Base-by-base conservation (phyloP, 148 eudicot genomes). In the Vaccinium macrocarpon region DNA sequence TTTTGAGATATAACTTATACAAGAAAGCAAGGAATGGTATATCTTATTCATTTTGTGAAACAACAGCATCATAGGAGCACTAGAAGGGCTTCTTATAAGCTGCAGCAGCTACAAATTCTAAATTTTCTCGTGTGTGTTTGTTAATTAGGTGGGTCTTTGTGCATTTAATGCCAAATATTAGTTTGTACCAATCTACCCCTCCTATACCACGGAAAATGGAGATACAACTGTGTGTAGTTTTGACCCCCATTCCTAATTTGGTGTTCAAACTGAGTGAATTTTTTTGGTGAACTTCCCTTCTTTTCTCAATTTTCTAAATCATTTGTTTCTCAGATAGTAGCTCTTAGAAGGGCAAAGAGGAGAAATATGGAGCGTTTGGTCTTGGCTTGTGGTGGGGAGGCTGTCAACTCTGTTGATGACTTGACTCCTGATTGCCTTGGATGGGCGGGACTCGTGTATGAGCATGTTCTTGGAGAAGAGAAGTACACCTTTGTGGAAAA, bases 331-430 rank as follows among this genome's bases (percentile, higher is more conserved):
- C 83, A 96, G 99, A 94, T 96, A 80, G 87, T 94, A 87, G 98
- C 97, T 49, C 93, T 96, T 62, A 89, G 98, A 68, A 93, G 99
- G 91, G 99, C 99, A 23, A 96, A 96, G 88, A 93, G 93, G 85
- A 93, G 98, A 85, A 96, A 96, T 85, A 96, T 96, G 99, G 99
- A 96, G 89, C 90, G 99, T 13, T 87, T 96, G 89, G 91, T 96
- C 82, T 91, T 96, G 92, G 98, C 99, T 82, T 96, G 99, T 87
- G 99, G 99, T 82, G 99, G 99, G 79, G 99, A 96, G 83, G 97
- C 97, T 83, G 92, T 96, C 53, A 93, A 94, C 82, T 96, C 98
- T 23, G 98, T 96, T 49, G 99, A 96, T 87, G 99, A 92, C 86
- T 71, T 94, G 85, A 93, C 94, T 85, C 94, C 97, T 53, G 98